Evolutionary conservation across 331 rosid species (phyloP), one percentile per base, ranked within the genome.

Genomic region (Dryas integrifolia): DNA sequence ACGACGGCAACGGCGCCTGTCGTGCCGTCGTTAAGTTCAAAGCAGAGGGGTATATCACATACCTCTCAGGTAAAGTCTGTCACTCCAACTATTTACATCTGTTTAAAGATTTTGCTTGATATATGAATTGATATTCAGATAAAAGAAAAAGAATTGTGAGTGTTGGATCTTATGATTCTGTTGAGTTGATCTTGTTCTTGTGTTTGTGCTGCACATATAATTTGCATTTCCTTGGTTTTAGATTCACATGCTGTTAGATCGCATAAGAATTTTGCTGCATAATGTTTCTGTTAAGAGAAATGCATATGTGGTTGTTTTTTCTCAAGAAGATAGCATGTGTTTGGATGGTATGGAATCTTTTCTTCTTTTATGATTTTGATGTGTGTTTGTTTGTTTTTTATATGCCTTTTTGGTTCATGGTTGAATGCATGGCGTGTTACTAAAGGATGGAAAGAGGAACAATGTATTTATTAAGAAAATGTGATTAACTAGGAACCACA

Each of bases 11-110:
- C 9, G 60, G 81, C 4, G 64, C 71, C 1, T 51, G 49, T 56
- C 80, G 69, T 43, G 77, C 88, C 35, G 24, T 84, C 47, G 67
- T 57, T 5, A 72, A 65, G 72, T 65, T 82, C 77, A 85, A 79
- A 12, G 67, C 30, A 6, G 67, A 47, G 69, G 75, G 72, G 65
- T 62, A 40, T 40, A 7, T 61, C 47, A 7, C 24, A 30, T 30
- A 30, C 35, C 35, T 30, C 35, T 30, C 35, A 30, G 35, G 35
- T 30, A 30, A 30, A 30, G 24, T 21, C 24, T 21, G 24, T 21
- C 24, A 21, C 35, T 30, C 35, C 2, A 30, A 84, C 85, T 82
- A 77, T 24, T 68, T 60, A 46, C 18, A 15, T 10, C 43, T 58
- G 41, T 30, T 58, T 21, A 21, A 21, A 21, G 24, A 21, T 21